Evolutionary conservation across 352 stramenopile genomes (phyloP).

Genomic region (Globisporangium mamillatum): DNA sequence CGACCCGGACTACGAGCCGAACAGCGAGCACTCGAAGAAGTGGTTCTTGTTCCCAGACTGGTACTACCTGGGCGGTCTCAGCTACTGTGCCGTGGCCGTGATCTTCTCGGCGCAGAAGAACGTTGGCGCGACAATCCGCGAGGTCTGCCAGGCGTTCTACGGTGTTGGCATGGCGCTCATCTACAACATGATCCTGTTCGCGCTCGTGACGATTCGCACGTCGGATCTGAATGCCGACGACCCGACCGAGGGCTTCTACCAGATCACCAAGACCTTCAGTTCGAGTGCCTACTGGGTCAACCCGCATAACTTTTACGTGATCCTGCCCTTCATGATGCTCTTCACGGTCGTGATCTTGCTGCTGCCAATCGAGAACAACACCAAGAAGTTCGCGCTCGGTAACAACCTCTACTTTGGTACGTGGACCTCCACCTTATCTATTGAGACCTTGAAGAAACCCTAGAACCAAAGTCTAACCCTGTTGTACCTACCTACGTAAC

Average conservation of each 20-base stretch:
- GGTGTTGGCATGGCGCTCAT: slow-evolving; percentile 75
- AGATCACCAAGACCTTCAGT: slow-evolving; percentile 64
- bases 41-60: slow-evolving; percentile 72
- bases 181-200: slow-evolving; percentile 78
- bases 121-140: slow-evolving; percentile 57
- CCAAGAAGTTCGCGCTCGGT: slow-evolving; percentile 81
- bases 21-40: slow-evolving; percentile 47
- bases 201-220: slow-evolving; percentile 35
- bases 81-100: slow-evolving; percentile 71
- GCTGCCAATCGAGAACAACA: slow-evolving; percentile 73
- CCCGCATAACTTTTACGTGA: slow-evolving; percentile 65
- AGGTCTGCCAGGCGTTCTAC: slow-evolving; percentile 75
- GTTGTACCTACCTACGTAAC: background rate
- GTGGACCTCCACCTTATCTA: slow-evolving; percentile 7
- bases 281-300: slow-evolving; percentile 68
- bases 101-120: slow-evolving; percentile 80
- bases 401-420: slow-evolving; percentile 86
- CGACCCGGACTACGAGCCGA: slow-evolving; percentile 41
- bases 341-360: slow-evolving; percentile 67
- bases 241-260: slow-evolving; percentile 45
- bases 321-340: slow-evolving; percentile 72
- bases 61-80: slow-evolving; percentile 67
- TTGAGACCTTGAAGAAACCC: background rate
- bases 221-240: slow-evolving; percentile 29
- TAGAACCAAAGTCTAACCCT: background rate